These are phyloP conservation scores for Coemansia sp. DNA, from an alignment of 192 early-diverging fungal genomes.

Conservation along the genomic window DNA sequence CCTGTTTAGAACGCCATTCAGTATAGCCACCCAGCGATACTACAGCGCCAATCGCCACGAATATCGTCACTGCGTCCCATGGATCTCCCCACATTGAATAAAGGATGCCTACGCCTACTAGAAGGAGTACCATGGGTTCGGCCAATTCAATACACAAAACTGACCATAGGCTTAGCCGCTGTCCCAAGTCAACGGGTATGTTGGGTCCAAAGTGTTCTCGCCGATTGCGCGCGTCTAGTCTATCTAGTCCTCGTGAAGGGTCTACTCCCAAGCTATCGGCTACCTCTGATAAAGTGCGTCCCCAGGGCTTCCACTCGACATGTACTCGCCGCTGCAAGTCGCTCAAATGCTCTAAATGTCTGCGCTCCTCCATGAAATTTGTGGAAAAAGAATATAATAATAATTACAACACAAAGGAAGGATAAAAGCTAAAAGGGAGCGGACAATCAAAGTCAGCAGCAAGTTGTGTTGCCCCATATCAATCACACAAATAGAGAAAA, in stretches of 20 bases:
- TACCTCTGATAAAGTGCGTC: constrained; percentile 34
- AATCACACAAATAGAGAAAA: neutral
- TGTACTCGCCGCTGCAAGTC: constrained; percentile 24
- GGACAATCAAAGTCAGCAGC: neutral
- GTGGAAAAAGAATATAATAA: neutral
- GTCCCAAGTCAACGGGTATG: constrained; percentile 29
- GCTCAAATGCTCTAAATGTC: constrained; percentile 36
- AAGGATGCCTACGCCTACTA: constrained; percentile 30
- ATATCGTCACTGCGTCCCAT: constrained; percentile 37
- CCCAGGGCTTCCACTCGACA: constrained; percentile 43
- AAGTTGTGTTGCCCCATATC: neutral
- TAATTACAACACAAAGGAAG: neutral
- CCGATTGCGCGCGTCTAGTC: constrained; percentile 32
- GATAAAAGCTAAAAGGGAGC: neutral
- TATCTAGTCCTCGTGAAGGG: constrained; percentile 39
- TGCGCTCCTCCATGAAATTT: constrained; percentile 31
- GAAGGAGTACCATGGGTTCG: constrained; percentile 43
- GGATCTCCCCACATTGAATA: constrained; percentile 51
- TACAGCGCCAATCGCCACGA: constrained; percentile 23
- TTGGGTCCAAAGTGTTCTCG: constrained; percentile 36
- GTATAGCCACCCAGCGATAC: constrained; percentile 25
- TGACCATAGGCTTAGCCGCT: constrained; percentile 16
- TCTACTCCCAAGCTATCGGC: constrained; percentile 44
- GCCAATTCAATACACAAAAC: constrained; percentile 25
- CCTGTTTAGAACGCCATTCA: constrained; percentile 40